phyloP scores from a whole-genome alignment of 768 basidiomycete species.

The Agaricus subrufescens region DNA sequence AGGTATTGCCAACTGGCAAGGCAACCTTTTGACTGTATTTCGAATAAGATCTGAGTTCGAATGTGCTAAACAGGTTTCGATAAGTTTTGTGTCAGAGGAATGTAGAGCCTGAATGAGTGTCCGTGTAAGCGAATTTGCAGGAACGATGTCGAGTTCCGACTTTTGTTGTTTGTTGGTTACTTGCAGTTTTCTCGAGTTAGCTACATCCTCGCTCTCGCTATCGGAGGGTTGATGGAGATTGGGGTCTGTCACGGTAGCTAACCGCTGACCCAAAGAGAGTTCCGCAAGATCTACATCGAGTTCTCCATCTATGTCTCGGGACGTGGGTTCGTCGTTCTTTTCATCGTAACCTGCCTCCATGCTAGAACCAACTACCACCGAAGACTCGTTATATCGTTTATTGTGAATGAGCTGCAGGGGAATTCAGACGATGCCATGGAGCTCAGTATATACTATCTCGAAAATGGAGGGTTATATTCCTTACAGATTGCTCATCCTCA shows the following conservation, averaged over 20 bases:
- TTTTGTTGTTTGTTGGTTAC: slow-evolving; percentile 27
- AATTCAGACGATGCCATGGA: not conserved
- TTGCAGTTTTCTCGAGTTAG: slow-evolving; percentile 19
- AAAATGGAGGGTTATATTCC: not conserved
- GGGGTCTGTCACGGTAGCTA: slow-evolving; percentile 65
- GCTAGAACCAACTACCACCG: slow-evolving; percentile 66
- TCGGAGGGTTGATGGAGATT: slow-evolving; percentile 40
- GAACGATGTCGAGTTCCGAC: slow-evolving; percentile 40
- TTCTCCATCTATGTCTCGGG: slow-evolving; percentile 55
- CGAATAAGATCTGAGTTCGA: slow-evolving; percentile 77
- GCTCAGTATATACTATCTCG: not conserved
- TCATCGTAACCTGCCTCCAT: slow-evolving; percentile 58
- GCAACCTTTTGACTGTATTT: slow-evolving; percentile 83
- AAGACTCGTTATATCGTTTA: slow-evolving; percentile 65
- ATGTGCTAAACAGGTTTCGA: slow-evolving; percentile 85
- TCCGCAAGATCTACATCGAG: slow-evolving; percentile 86
- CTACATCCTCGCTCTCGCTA: slow-evolving; percentile 36
- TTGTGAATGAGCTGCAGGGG: slow-evolving; percentile 38
- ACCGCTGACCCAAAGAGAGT: slow-evolving; percentile 84
- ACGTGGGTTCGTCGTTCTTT: slow-evolving; percentile 41
- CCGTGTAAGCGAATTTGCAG: slow-evolving; percentile 85
- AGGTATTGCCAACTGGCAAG: slow-evolving; percentile 81
- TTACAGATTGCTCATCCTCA: slow-evolving; percentile 13
- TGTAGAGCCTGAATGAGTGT: slow-evolving; percentile 96
- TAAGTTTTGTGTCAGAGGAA: slow-evolving; percentile 82